Percentiles rank a stretch among this genome's conserved stretches.
Conservation (phyloP, 148 eudicot genomes). For the Rhododendron vialii region DNA sequence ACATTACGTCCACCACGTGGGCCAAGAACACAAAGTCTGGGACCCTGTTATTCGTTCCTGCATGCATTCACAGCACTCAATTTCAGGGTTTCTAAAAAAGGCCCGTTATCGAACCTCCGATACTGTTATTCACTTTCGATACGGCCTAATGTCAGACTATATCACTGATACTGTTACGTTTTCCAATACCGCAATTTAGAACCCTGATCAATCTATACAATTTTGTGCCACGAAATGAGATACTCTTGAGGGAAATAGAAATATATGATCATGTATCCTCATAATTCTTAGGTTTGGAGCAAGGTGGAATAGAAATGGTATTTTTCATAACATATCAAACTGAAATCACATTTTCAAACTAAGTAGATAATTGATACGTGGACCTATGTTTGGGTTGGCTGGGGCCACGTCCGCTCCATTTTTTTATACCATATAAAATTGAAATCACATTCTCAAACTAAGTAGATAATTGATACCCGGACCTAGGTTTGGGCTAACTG, state of each 20-base stretch:
- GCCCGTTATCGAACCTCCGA: neutral
- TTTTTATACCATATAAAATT: neutral
- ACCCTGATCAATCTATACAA: neutral
- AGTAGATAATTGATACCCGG: neutral
- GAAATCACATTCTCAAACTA: neutral
- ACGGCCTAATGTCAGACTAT: too few relatives aligned
- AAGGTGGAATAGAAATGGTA: neutral
- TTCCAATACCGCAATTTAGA: too few relatives aligned
- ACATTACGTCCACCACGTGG: slow-evolving; percentile 56
- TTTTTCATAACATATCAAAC: neutral
- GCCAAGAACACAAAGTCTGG: slow-evolving; percentile 83
- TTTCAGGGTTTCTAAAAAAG: neutral
- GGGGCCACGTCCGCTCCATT: neutral
- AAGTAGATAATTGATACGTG: neutral
- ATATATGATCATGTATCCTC: neutral
- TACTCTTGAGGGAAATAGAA: neutral
- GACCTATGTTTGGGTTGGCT: too few relatives aligned
- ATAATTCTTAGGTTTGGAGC: neutral
- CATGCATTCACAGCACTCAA: neutral
- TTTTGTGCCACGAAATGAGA: neutral
- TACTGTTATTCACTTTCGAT: too few relatives aligned
- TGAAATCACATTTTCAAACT: neutral
- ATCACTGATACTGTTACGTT: too few relatives aligned
- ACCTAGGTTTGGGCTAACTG: too few relatives aligned
- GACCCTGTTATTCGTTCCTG: slow-evolving; percentile 47